phyloP scores from a whole-genome alignment of 2,329 filamentous ascomycete species.

The Fonsecaea pedrosoi region DNA sequence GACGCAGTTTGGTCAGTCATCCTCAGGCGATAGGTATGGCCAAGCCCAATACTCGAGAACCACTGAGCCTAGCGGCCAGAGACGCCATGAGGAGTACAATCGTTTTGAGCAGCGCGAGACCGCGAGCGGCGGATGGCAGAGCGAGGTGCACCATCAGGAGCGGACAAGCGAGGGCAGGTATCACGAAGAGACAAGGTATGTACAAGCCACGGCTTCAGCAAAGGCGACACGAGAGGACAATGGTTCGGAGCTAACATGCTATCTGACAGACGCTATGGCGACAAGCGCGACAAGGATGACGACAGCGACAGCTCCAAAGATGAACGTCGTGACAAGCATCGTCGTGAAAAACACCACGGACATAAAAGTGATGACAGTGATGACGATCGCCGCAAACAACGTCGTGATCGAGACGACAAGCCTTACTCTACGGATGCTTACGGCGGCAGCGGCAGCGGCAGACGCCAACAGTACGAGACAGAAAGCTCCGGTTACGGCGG shows the following conservation, averaged over 20 bases:
- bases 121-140: conserved; percentile 25
- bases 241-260: conserved; percentile 10
- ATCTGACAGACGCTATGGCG: conserved; percentile 30
- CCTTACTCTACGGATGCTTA: conserved; percentile 14
- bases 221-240: neutral
- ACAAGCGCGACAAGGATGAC: conserved; percentile 4
- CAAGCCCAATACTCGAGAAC: conserved; percentile 51
- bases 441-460: conserved; percentile 14
- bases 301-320: conserved; percentile 27
- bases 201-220: neutral
- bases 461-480: conserved; percentile 14
- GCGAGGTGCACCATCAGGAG: conserved; percentile 34
- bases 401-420: conserved; percentile 9
- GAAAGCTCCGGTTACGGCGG: conserved; percentile 12
- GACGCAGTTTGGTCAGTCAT: conserved; percentile 53
- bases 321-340: conserved; percentile 35
- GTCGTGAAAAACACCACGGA: conserved; percentile 5
- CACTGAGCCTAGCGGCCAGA: conserved; percentile 29
- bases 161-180: conserved; percentile 26
- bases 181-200: conserved; percentile 35
- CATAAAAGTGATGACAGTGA: conserved; percentile 34
- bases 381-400: conserved; percentile 16
- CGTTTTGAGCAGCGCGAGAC: conserved; percentile 36
- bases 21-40: conserved; percentile 42
- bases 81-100: conserved; percentile 33